Evolutionary conservation across 73 alveolate species (phyloP), one percentile per base, ranked within the genome.

Genomic region (Symbiodinium natans): DNA sequence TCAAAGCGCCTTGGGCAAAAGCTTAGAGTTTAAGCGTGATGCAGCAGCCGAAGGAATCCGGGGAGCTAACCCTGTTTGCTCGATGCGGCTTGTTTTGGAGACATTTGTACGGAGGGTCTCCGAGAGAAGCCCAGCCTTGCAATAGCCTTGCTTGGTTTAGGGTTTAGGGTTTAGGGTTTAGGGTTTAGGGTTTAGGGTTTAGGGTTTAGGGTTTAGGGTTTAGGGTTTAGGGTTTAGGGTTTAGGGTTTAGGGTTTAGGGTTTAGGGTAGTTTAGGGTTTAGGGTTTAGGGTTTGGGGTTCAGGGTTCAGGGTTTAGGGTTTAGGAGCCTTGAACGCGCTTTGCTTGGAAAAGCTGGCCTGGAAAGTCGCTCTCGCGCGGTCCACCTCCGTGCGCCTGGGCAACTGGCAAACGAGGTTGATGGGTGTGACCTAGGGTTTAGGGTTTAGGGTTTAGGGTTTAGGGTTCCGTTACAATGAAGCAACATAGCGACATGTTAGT

Each of bases 341-440:
- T n/a, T n/a, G n/a, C n/a, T n/a, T n/a, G n/a, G 34, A 56, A 25
- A 9, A 2, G 33, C 34, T 15, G 38, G 38, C 77, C 77, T 90
- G 97, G 77, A 90, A 90, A 2, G 97, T 90, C 43, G 88, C 97
- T 56, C 71, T 90, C 36, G 97, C 97, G 33, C 97, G 97, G 7
- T 90, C 97, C 75, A 90, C 48, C 75, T 90, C 97, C n/a, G 46
- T 85, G 29, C 88, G 77, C 97, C 97, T 90, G 11, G 23, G 71
- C 17, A 34, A 82, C 8, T 36, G 29, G 29, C 39, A 82, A 82
- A 15, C 29, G 36, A 40, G 90, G 4, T 43, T 43, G 11, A 11
- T 5, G 56, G 56, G 5, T 43, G 56, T 5, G 56, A 11, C 19
- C 11, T 43, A 8, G 56, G 56, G 56, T 43, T 43, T 8, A 11